Evolutionary conservation across 305 asterid genomes (phyloP).

Genomic region (Solanum aculeatissimum): DNA sequence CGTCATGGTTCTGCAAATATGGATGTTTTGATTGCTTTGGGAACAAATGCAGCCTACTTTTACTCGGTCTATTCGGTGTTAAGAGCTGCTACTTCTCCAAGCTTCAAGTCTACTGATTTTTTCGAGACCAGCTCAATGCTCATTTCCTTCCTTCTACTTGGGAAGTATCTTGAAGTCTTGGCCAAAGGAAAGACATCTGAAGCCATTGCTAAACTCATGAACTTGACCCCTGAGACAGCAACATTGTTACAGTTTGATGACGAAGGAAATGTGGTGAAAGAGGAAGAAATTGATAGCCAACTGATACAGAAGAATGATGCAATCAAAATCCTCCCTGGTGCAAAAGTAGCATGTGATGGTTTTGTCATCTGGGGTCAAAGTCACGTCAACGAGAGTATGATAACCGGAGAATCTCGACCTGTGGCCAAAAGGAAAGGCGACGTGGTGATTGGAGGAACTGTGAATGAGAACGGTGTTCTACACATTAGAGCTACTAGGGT

Average conservation of each 20-base stretch:
- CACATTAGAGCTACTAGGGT: constrained; percentile 56
- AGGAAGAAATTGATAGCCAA: constrained; percentile 73
- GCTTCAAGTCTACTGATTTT: constrained; percentile 39
- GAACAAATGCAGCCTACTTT: constrained; percentile 75
- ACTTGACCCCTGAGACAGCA: constrained; percentile 57
- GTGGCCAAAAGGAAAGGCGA: constrained; percentile 64
- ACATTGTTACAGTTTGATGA: constrained; percentile 30
- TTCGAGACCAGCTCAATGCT: constrained; percentile 54
- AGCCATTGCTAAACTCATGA: constrained; percentile 71
- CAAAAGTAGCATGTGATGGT: constrained; percentile 75
- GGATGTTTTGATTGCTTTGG: constrained; percentile 72
- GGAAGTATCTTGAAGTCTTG: constrained; percentile 47
- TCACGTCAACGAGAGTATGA: constrained; percentile 76
- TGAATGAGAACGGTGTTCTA: constrained; percentile 57
- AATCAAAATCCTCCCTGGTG: constrained; percentile 64
- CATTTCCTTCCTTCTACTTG: constrained; percentile 46
- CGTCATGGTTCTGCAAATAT: constrained; percentile 65
- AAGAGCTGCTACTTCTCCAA: constrained; percentile 51
- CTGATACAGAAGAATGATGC: constrained; percentile 59
- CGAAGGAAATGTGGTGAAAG: constrained; percentile 41
- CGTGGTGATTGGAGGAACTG: constrained; percentile 66
- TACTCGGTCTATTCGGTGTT: constrained; percentile 60
- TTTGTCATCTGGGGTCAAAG: constrained; percentile 71
- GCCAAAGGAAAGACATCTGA: constrained; percentile 53
- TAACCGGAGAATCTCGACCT: constrained; percentile 75